Base-by-base conservation (phyloP, 371 early-diverging fungal genomes). In the Syncephalis fuscata region DNA sequence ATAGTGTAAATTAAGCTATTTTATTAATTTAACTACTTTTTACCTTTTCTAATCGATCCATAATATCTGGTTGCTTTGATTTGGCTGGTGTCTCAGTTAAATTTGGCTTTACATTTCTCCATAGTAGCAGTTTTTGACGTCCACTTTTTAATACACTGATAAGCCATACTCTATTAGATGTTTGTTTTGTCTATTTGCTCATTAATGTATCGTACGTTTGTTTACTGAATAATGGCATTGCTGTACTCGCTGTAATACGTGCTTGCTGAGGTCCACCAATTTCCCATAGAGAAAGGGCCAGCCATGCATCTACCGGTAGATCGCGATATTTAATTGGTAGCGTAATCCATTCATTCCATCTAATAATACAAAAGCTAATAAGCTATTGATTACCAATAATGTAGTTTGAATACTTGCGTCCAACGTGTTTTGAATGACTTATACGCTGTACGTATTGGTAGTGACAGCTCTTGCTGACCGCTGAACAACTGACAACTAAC, bases 341-440 rank as follows among this genome's bases (percentile, higher is more conserved):
- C 14, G 71, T 67, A 22, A 95, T 59, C 92, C 93, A 91, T 67
- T 92, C 92, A 58, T 88, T 81, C 90, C 89, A 89, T 9, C 83
- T 76, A 51, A 0, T 41, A 42, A 42, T 17, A 41, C 42, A 16
- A n/a, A 32, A 20, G 5, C 19, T 17, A 21, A 9, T 14, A 2
- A 1, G 20, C 19, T 1, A 14, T 23, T 20, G 23, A 47, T 46
- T 25, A 32, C n/a, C 44, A 23, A 46, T 41, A 25, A 17, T 39
- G 1, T n/a, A 16, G 21, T 16, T 26, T 27, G 44, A 47, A 14
- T 21, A 40, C 51, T 48, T 62, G 74, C 76, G 57, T 59, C 61
- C 68, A 68, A 39, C 68, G 67, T 46, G 58, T 67, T 19, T 61
- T 64, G 60, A 78, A 76, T 0, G 70, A 56, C 49, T 76, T 75